Conservation (phyloP, 176 grass and related monocot genomes). For the Tillandsia leiboldiana region DNA sequence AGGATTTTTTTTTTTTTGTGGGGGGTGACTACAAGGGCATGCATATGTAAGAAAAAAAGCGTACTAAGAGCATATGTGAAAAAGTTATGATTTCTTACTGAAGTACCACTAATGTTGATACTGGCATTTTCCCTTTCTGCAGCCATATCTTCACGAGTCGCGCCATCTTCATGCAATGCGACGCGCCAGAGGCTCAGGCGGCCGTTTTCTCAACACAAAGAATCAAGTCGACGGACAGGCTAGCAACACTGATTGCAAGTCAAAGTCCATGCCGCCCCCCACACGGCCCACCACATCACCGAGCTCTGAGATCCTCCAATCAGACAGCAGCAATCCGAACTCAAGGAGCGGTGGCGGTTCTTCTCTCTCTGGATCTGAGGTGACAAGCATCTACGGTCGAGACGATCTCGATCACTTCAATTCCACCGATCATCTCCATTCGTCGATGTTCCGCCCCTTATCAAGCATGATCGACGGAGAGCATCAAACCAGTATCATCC, state of each 20-base stretch:
- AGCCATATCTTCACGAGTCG: constrained; percentile 89
- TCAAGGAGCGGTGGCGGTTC: constrained; percentile 42
- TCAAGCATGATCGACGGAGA: constrained; percentile 52
- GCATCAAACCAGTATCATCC: constrained; percentile 16
- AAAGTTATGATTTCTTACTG: too few relatives aligned
- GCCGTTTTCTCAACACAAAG: constrained; percentile 93
- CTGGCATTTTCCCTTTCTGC: neutral
- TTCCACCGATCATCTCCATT: constrained; percentile 38
- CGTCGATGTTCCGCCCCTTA: constrained; percentile 55
- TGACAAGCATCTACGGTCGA: constrained; percentile 44
- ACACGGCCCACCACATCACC: constrained; percentile 29
- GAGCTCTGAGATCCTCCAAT: constrained; percentile 52
- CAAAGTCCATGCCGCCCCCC: neutral
- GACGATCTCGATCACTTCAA: constrained; percentile 31
- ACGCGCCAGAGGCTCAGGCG: constrained; percentile 58
- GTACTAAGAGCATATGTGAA: too few relatives aligned
- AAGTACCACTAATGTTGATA: neutral
- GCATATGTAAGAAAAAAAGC: too few relatives aligned
- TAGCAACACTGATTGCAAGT: constrained; percentile 10
- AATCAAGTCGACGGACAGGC: constrained; percentile 17
- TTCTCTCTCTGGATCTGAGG: constrained; percentile 57
- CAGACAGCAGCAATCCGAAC: constrained; percentile 37
- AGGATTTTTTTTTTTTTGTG: too few relatives aligned
- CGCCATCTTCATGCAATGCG: constrained; percentile 88
- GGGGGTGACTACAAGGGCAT: too few relatives aligned